A percentile compares a stretch with the other conserved stretches of the same genome.
These are phyloP conservation scores for Sphaerulina vaccinii DNA, from an alignment of 2,329 filamentous ascomycete species.

Conservation along the genomic window DNA sequence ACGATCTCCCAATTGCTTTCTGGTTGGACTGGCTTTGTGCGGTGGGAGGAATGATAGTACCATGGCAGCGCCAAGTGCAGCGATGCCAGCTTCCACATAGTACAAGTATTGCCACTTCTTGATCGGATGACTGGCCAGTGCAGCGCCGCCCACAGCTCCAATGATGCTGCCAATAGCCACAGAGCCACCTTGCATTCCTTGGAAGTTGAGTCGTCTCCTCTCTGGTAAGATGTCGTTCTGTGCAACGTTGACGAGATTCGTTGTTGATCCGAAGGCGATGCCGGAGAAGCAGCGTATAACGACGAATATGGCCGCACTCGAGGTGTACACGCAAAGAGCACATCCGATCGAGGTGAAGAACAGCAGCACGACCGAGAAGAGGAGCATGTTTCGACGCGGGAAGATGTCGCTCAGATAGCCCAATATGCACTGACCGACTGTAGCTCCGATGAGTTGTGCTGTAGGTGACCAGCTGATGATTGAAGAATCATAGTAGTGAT, in stretches of 20 bases:
- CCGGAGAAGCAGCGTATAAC: slow-evolving; percentile 22
- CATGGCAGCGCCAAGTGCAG: background rate
- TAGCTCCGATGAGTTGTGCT: slow-evolving; percentile 20
- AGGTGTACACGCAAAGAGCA: slow-evolving; percentile 10
- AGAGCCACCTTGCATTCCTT: slow-evolving; percentile 26
- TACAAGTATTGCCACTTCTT: background rate
- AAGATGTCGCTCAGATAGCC: slow-evolving; percentile 29
- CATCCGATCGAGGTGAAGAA: slow-evolving; percentile 12
- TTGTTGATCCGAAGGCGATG: slow-evolving; percentile 21
- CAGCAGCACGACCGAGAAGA: slow-evolving; percentile 13
- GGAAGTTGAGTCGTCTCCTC: slow-evolving; percentile 17
- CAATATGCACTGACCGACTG: slow-evolving; percentile 24
- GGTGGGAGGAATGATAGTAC: background rate
- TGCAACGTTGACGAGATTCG: slow-evolving; percentile 27
- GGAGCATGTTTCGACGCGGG: slow-evolving; percentile 24
- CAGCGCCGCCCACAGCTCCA: slow-evolving; percentile 22
- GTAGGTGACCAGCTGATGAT: slow-evolving; percentile 26
- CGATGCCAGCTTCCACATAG: background rate
- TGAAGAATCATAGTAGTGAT: slow-evolving; percentile 17
- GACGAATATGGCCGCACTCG: slow-evolving; percentile 1
- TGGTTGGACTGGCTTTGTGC: background rate
- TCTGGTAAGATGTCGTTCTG: slow-evolving; percentile 25
- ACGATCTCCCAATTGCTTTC: background rate
- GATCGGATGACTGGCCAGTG: slow-evolving; percentile 10
- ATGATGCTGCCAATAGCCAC: slow-evolving; percentile 23